Evolutionary conservation across 768 basidiomycete species (phyloP).

Genomic region (Suillus bovinus): DNA sequence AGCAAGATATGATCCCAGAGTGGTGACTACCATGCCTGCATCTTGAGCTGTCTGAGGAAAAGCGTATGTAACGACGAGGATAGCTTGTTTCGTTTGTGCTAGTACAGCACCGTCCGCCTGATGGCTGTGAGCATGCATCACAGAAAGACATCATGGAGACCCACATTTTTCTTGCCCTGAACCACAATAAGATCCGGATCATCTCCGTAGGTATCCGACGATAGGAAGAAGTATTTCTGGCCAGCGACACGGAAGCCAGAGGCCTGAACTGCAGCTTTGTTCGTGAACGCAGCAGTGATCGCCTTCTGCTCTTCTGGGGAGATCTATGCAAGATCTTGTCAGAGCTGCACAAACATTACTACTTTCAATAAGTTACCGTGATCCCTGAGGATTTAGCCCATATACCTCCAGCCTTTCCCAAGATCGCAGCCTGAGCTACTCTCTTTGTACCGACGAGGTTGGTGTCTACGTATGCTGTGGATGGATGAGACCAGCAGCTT

Average conservation of each 20-base stretch:
- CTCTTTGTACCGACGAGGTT: conserved; percentile 76
- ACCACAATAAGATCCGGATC: conserved; percentile 42
- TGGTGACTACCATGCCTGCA: conserved; percentile 62
- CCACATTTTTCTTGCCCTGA: conserved; percentile 76
- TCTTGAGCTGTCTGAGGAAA: conserved; percentile 68
- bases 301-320: conserved; percentile 21
- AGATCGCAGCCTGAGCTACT: conserved; percentile 67
- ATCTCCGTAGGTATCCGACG: conserved; percentile 29
- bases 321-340: conserved; percentile 18
- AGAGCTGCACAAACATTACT: conserved; percentile 20
- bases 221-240: conserved; percentile 74
- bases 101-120: conserved; percentile 74
- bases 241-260: conserved; percentile 65
- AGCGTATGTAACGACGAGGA: conserved; percentile 77
- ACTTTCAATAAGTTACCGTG: conserved; percentile 13
- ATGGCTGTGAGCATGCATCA: neutral
- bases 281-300: conserved; percentile 41
- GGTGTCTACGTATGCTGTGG: conserved; percentile 76
- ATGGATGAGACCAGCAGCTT: neutral
- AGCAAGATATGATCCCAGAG: conserved; percentile 79
- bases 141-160: conserved; percentile 27
- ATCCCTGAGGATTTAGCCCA: conserved; percentile 32
- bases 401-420: conserved; percentile 31
- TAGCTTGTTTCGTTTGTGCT: conserved; percentile 83
- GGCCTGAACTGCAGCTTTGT: conserved; percentile 43